These are phyloP conservation scores for Colletotrichum sansevieriae DNA, from an alignment of 2,329 filamentous ascomycete species.

Conservation along the genomic window DNA sequence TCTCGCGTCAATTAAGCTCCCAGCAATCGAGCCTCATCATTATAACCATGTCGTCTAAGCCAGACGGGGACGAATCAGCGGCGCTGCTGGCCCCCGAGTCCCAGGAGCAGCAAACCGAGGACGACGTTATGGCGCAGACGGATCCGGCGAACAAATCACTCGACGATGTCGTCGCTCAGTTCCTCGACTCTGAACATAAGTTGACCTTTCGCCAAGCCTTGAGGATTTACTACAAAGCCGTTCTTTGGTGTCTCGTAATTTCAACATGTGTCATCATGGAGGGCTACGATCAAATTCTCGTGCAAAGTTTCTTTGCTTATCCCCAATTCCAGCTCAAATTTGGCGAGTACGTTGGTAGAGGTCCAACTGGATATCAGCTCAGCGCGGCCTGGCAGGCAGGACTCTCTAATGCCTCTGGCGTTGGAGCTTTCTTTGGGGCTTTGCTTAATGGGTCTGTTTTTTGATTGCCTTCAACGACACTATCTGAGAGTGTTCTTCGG, in stretches of 20 bases:
- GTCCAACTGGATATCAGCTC: slow-evolving; percentile 48
- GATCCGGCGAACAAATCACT: background rate
- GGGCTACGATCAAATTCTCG: slow-evolving; percentile 43
- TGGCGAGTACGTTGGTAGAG: slow-evolving; percentile 44
- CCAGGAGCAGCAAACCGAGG: background rate
- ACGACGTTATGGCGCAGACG: background rate
- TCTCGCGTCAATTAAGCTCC: too few species aligned
- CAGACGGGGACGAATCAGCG: background rate
- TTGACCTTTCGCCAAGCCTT: slow-evolving; percentile 12
- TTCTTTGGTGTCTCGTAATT: slow-evolving; percentile 7
- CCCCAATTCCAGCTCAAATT: slow-evolving; percentile 48
- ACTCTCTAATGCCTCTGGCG: slow-evolving; percentile 54
- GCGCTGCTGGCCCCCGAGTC: background rate
- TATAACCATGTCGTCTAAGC: too few species aligned
- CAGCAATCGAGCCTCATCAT: too few species aligned
- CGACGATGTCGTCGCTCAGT: background rate
- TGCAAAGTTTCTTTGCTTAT: slow-evolving; percentile 47
- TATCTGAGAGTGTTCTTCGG: background rate
- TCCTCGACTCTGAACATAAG: background rate
- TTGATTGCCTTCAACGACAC: too few species aligned
- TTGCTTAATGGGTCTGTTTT: slow-evolving; percentile 54
- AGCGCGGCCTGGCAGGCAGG: slow-evolving; percentile 60
- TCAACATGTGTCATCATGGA: slow-evolving; percentile 21
- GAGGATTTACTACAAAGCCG: slow-evolving; percentile 8
- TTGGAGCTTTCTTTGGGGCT: slow-evolving; percentile 60